Conservation (phyloP, 768 basidiomycete species). For the Sistotremastrum suecicum region DNA sequence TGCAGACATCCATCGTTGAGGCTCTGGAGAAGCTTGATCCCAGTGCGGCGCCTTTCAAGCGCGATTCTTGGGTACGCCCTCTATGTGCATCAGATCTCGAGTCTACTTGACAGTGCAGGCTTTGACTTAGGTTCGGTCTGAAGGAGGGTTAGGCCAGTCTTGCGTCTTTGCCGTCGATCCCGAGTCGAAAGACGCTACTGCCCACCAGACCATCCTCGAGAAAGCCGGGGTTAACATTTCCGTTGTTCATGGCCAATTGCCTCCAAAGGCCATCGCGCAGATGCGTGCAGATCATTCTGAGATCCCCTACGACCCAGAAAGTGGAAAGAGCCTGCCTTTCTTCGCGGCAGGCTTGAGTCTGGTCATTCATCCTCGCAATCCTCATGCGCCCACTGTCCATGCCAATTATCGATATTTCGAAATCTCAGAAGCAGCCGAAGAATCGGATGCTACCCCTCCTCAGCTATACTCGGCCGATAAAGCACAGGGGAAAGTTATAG, state of each 20-base stretch:
- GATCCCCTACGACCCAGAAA: slow-evolving; percentile 47
- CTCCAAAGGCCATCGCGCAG: slow-evolving; percentile 80
- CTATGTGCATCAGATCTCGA: not conserved
- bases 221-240: slow-evolving; percentile 96
- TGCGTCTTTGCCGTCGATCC: slow-evolving; percentile 57
- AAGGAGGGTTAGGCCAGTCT: slow-evolving; percentile 61
- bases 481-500: slow-evolving; percentile 39
- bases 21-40: slow-evolving; percentile 73
- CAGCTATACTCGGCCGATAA: slow-evolving; percentile 14
- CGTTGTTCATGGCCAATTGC: slow-evolving; percentile 76
- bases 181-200: slow-evolving; percentile 15
- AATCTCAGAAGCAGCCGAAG: slow-evolving; percentile 41
- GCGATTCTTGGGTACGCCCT: slow-evolving; percentile 64
- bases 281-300: slow-evolving; percentile 88
- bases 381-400: slow-evolving; percentile 87
- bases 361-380: slow-evolving; percentile 89
- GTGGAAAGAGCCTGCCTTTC: slow-evolving; percentile 63
- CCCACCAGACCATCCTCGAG: slow-evolving; percentile 51
- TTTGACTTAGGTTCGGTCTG: slow-evolving; percentile 8
- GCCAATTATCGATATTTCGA: slow-evolving; percentile 98
- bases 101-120: slow-evolving; percentile 15
- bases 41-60: slow-evolving; percentile 53
- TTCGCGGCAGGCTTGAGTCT: slow-evolving; percentile 87
- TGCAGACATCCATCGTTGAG: slow-evolving; percentile 70
- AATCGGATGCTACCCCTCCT: slow-evolving; percentile 9